A percentile compares a stretch with the other conserved stretches of the same genome.
Conservation (phyloP, 345 rosid species). For the Gossypium arboreum region DNA sequence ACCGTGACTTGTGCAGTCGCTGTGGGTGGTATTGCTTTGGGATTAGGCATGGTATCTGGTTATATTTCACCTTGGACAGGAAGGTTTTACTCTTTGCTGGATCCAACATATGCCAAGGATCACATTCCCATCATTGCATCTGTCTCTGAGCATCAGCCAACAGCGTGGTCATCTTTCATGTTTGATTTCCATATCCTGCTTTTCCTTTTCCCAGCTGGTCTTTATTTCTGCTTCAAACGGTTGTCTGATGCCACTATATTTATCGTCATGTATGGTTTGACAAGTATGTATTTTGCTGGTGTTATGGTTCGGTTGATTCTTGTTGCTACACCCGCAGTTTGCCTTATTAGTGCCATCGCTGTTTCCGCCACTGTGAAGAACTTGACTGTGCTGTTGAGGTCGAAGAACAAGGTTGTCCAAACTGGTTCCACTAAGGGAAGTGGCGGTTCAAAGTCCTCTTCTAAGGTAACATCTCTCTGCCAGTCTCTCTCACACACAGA, state of each 20-base stretch:
- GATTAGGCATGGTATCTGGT: conserved; percentile 89
- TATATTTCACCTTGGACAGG: conserved; percentile 99
- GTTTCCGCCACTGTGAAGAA: conserved; percentile 93
- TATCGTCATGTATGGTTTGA: conserved; percentile 97
- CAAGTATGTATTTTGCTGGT: conserved; percentile 99
- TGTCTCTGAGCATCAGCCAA: conserved; percentile 99
- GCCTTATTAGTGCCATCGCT: conserved; percentile 95
- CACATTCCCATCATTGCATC: conserved; percentile 98
- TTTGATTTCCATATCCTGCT: conserved; percentile 91
- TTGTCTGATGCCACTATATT: conserved; percentile 94
- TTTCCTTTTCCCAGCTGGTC: conserved; percentile 99
- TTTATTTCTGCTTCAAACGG: conserved; percentile 97
- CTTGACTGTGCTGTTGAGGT: conserved; percentile 60
- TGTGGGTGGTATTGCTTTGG: conserved; percentile 73
- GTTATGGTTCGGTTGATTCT: conserved; percentile 99
- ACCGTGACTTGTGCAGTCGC: conserved; percentile 70
- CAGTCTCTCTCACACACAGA: background rate
- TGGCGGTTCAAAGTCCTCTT: conserved; percentile 64
- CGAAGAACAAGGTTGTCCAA: conserved; percentile 63
- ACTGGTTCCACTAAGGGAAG: conserved; percentile 65
- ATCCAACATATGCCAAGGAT: conserved; percentile 97
- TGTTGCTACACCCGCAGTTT: conserved; percentile 95
- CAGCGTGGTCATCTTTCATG: conserved; percentile 99
- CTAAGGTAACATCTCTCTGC: conserved; percentile 58
- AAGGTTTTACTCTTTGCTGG: conserved; percentile 89